Evolutionary conservation across 2,329 filamentous ascomycete genomes (phyloP), one percentile per base, ranked within the genome.

Genomic region (Zymoseptoria tritici): DNA sequence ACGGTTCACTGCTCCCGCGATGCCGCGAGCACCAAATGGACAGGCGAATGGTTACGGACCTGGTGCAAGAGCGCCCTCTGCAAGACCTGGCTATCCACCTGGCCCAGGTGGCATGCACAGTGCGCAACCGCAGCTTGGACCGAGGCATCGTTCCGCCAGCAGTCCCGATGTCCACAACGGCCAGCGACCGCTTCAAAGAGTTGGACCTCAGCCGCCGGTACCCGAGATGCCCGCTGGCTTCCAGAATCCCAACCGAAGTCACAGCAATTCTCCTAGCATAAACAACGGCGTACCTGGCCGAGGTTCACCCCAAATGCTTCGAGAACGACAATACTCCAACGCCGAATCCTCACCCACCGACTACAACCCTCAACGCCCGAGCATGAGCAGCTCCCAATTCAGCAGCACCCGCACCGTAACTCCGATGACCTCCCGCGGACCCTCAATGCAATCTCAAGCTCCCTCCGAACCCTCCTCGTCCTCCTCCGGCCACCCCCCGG

Each of bases 101-200:
- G 64, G 62, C 21, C 26, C 26, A n/a, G 60, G 64, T 50, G 67
- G 19, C 87, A 85, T 66, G 77, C 82, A 68, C 77, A 85, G 67
- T 78, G 81, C 68, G 78, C 81, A 64, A 75, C 81, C 71, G 78
- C 72, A 75, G 63, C 66, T 70, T 66, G 57, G 74, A 69, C 74
- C 86, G 64, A 86, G 90, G 72, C 86, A 88, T 70, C 83, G 94
- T 64, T 96, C 92, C 46, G 95, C 95, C 70, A 97, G 93, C 77
- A 97, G 92, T 64, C 93, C 94, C 7, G 92, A 97, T 73, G 96
- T 96, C 67, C 90, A 95, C 65, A 86, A 83, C 57, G 81, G 81
- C 54, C 79, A 80, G 70, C 80, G 85, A 64, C 79, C 84, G 80
- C 58, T 79, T 78, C 70, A 80, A 83, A 65, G 80, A 83, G 70